These are phyloP conservation scores for Phtheirospermum japonicum DNA, from an alignment of 257 asterid species.

Conservation along the genomic window DNA sequence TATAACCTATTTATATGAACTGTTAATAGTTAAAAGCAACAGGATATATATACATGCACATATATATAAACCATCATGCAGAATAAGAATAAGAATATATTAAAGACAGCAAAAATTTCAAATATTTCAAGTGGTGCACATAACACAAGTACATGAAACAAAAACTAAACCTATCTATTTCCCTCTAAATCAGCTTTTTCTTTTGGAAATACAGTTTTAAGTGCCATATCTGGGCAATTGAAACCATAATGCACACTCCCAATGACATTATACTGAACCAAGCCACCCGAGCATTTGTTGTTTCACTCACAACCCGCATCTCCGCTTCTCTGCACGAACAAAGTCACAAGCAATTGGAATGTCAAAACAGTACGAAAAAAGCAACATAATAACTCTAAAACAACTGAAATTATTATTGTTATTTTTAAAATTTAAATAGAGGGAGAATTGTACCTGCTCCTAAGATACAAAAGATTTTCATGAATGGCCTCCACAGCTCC, in stretches of 20 bases:
- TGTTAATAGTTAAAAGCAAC: no score
- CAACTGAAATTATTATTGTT: not conserved
- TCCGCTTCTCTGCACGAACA: slow-evolving; percentile 70
- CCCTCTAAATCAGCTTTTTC: slow-evolving; percentile 79
- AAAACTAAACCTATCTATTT: slow-evolving; percentile 13
- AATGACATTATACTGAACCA: slow-evolving; percentile 81
- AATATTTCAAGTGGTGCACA: slow-evolving; percentile 13
- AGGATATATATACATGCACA: no score
- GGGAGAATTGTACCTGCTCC: slow-evolving; percentile 50
- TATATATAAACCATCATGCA: not conserved
- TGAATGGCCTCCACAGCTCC: slow-evolving; percentile 95
- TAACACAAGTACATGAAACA: slow-evolving; percentile 26
- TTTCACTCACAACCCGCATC: slow-evolving; percentile 75
- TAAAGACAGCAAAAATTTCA: not conserved
- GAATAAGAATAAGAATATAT: not conserved
- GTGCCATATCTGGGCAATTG: slow-evolving; percentile 56
- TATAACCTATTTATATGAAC: no score
- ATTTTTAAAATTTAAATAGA: no score
- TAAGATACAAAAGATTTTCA: slow-evolving; percentile 74
- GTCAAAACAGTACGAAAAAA: not conserved
- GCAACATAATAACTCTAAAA: not conserved
- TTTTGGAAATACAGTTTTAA: slow-evolving; percentile 76
- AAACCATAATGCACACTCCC: slow-evolving; percentile 70
- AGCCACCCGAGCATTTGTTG: slow-evolving; percentile 77
- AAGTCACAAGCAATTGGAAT: slow-evolving; percentile 11